Base-by-base conservation (phyloP, 352 stramenopile genomes). In the Thalassiosira sp. region DNA sequence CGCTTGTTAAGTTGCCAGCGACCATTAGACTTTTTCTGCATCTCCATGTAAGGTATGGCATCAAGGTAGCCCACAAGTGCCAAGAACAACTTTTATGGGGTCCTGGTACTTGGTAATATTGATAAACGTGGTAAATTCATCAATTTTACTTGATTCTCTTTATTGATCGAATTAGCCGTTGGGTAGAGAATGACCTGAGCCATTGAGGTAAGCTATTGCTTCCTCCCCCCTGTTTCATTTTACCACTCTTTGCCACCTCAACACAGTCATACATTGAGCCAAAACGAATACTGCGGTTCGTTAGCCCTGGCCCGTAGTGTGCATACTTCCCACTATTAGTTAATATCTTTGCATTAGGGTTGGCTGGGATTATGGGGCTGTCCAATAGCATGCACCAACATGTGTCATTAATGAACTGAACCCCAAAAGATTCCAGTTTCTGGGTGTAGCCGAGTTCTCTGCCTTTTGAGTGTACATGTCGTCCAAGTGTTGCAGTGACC, bases 301-400 rank as follows among this genome's bases (percentile, higher is more conserved):
- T 88, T 35, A 91, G 66, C 24, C 80, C 86, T 7, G 86, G 86
- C 35, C 83, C 85, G 72, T 90, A 87, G 45, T 78, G 72, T 13
- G 67, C 83, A 72, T 90, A 91, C 57, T 91, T 91, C 15, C 80
- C 86, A 58, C 73, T 87, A 52, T 90, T 91, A 6, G 83, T 90
- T 46, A 91, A 53, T 57, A 90, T 89, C 25, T 48, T 81, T 15
- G 75, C 67, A 58, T 78, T 69, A 0, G 56, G 45, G 27, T 81
- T 46, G 1, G n/a, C 27, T 16, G 85, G 85, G 31, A 91, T 89
- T 22, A 91, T 82, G 3, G 83, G 85, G 24, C 78, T 72, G 49
- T 91, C 72, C 45, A 89, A 60, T 5, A 93, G 67, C 87, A 93
- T 93, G 51, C 87, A 93, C 85, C 85, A 91, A 61, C 87, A 93